Evolutionary conservation across 495 filamentous ascomycete genomes (phyloP), one percentile per base, ranked within the genome.

Genomic region (Aspergillus bridgeri): DNA sequence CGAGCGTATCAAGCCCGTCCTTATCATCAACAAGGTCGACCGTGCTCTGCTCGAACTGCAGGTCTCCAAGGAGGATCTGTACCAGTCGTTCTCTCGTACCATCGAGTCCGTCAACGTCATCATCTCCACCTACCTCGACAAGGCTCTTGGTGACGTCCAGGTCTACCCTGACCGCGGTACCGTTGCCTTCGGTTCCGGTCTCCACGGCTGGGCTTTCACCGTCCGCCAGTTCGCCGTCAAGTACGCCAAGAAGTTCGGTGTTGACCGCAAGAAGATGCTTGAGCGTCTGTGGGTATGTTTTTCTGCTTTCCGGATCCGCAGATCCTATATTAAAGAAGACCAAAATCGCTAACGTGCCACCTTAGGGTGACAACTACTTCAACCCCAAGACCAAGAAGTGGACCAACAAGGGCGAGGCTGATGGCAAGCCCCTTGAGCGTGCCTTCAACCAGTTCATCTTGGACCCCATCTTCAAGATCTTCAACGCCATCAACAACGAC

Each of bases 331-430:
- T n/a, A n/a, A n/a, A 4, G 1, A 38, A 1, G 33, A 38, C 13
- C 11, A 1, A 2, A 15, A 13, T 21, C 7, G 46, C 69, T 74
- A 54, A 76, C 45, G 24, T 17, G n/a, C 43, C 27, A 27, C 45
- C 55, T 24, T 54, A 91, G 87, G 94, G 94, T 69, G 95, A 99
- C 86, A 97, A 91, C 82, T 99, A 87, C 84, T 98, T 99, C 88
- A 98, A 98, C 83, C 90, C 94, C 59, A 86, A 89, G 76, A 99
- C 94, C 83, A 99, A 97, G 89, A 99, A 99, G 86, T 99, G 94
- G 94, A 91, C 91, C 71, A 99, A 87, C 79, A 83, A 79, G 64
- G 78, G 77, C 51, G 88, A 83, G 61, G 77, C 87, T 67, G 93
- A 96, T 59, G 92, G 91, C 70, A 86, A 96, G 81, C 73, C 79